Base-by-base conservation (phyloP, 2,329 filamentous ascomycete species). In the Fragosphaeria purpurea region DNA sequence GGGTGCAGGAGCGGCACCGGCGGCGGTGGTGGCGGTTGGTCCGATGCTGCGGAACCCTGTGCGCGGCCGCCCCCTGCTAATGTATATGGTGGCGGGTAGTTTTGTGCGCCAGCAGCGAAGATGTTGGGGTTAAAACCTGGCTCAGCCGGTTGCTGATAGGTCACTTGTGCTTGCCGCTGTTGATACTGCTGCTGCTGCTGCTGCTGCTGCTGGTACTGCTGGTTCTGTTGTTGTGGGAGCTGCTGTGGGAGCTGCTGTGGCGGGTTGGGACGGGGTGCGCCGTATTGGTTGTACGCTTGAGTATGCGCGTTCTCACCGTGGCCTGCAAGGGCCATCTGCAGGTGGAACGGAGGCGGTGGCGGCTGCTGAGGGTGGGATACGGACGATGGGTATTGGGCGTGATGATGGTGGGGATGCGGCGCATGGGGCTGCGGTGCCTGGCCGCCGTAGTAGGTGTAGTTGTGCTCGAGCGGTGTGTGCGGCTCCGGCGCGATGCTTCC, bases 391-490 rank as follows among this genome's bases (percentile, higher is more conserved):
- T 70, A 69, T 33, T 74, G 73, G 41, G 66, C 62, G 11, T 74
- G 69, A 47, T 76, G 74, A 50, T 77, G 47, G 4, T 37, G 73
- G 60, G 79, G 74, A 46, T 82, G 79, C 6, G 81, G 79, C 41
- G 75, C 78, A 41, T 67, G 70, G 11, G 81, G 78, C 60, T 77
- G 73, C 33, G 73, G 62, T 30, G 74, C 70, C 32, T 75, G 70
- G 5, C 64, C 61, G 5, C 64, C 22, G 22, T 22, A 22, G 22
- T 22, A 22, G 22, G 22, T 22, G 47, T 71, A 65, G 13, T 71
- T 69, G 54, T 80, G 76, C 11, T 84, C 77, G 35, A 77, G 63
- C 7, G 79, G 75, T 5, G 77, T 79, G 47, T 73, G 72, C 41
- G 70, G 73, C 60, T 50, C 62, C 63, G 53, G 39, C 55, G 51